Evolutionary conservation across 352 stramenopile species (phyloP).

Genomic region (Poterioochromonas sp.): DNA sequence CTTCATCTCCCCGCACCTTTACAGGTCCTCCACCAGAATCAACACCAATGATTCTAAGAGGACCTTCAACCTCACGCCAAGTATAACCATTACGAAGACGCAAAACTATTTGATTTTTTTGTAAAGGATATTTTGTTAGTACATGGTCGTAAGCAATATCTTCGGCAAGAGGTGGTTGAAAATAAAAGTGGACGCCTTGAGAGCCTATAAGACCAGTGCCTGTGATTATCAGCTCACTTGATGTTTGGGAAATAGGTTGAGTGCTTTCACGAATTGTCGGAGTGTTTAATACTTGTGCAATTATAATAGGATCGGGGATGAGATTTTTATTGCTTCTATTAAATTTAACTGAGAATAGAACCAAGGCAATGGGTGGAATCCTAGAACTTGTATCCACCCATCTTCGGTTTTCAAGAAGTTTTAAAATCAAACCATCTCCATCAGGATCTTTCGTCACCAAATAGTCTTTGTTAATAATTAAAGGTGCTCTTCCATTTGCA

Average conservation of each 20-base stretch:
- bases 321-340: not conserved
- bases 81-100: slow-evolving; percentile 5
- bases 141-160: slow-evolving; percentile 22
- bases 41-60: slow-evolving; percentile 21
- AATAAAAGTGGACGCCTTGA: slow-evolving; percentile 17
- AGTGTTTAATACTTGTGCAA: slow-evolving; percentile 29
- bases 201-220: slow-evolving; percentile 26
- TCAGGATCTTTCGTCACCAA: slow-evolving; percentile 17
- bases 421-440: slow-evolving; percentile 30
- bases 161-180: slow-evolving; percentile 18
- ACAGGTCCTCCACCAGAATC: slow-evolving; percentile 29
- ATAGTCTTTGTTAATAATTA: slow-evolving; percentile 27
- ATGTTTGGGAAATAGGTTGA: not conserved
- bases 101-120: not conserved
- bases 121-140: slow-evolving; percentile 5
- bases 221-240: slow-evolving; percentile 24
- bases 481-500: not conserved
- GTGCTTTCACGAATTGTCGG: slow-evolving; percentile 15
- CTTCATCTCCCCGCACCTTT: slow-evolving; percentile 28
- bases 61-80: not conserved
- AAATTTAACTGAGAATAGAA: slow-evolving; percentile 19
- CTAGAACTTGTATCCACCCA: not conserved
- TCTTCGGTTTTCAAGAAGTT: slow-evolving; percentile 5
- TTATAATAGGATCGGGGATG: slow-evolving; percentile 14
- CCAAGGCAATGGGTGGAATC: slow-evolving; percentile 6